Conservation (phyloP, 2,329 filamentous ascomycete species). For the Claviceps sp. region DNA sequence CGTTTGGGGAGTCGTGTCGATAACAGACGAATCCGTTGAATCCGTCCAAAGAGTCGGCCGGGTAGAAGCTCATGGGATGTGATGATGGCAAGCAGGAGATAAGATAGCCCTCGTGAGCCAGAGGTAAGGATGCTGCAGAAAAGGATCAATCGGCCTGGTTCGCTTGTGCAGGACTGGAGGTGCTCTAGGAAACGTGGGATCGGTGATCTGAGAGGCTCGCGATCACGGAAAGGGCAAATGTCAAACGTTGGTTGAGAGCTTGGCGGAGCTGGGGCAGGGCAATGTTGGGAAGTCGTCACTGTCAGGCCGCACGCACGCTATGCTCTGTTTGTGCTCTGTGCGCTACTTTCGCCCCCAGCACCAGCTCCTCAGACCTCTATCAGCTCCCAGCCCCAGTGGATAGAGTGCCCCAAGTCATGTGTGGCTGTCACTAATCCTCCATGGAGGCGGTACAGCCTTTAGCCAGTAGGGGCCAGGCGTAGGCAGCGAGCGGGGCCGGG, state of each 20-base stretch:
- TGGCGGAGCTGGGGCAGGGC: not conserved
- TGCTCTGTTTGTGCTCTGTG: not conserved
- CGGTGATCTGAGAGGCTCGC: not conserved
- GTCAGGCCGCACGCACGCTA: not conserved
- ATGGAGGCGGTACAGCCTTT: too few species aligned
- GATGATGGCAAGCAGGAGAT: not conserved
- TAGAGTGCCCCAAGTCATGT: too few species aligned
- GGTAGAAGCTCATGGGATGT: slow-evolving; percentile 1
- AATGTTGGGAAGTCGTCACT: slow-evolving; percentile 1
- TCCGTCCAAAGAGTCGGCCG: not conserved
- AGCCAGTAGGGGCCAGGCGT: too few species aligned
- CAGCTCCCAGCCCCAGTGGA: too few species aligned
- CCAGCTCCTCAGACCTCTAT: too few species aligned
- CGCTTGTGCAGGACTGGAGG: not conserved
- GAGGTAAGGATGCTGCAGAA: not conserved
- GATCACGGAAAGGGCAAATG: slow-evolving; percentile 1
- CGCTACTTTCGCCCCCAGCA: too few species aligned
- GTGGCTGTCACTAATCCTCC: too few species aligned
- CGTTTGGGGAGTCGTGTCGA: not conserved
- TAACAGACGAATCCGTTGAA: not conserved
- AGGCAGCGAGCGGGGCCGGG: too few species aligned
- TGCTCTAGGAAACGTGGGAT: not conserved
- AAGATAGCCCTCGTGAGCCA: not conserved
- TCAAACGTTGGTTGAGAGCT: not conserved
- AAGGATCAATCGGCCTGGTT: not conserved